These are phyloP conservation scores for Quercus suber DNA, from an alignment of 306 rosid genomes.

Conservation along the genomic window DNA sequence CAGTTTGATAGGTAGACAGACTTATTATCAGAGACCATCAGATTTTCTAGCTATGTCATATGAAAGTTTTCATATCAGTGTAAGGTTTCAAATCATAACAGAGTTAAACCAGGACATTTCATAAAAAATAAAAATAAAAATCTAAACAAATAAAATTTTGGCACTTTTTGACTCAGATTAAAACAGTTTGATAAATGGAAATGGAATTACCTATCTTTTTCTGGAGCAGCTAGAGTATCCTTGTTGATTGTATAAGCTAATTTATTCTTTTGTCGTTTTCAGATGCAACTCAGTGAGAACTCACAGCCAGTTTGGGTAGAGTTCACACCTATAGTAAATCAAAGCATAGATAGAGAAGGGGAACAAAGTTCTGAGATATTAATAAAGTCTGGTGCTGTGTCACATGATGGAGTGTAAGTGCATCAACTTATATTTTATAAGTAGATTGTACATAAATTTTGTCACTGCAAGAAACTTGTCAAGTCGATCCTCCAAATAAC, in stretches of 20 bases:
- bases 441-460: constrained; percentile 20
- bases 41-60: not conserved
- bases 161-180: not conserved
- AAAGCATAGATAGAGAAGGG: constrained; percentile 37
- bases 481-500: constrained; percentile 8
- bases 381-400: constrained; percentile 58
- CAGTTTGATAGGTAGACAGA: not conserved
- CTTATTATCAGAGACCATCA: not conserved
- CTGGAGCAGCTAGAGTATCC: not conserved
- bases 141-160: not conserved
- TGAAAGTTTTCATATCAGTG: not conserved
- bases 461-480: constrained; percentile 6
- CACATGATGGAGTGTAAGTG: constrained; percentile 72
- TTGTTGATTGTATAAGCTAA: not conserved
- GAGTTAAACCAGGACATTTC: not conserved
- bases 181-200: not conserved
- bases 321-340: constrained; percentile 42
- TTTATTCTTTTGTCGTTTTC: constrained; percentile 19
- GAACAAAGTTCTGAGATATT: constrained; percentile 36
- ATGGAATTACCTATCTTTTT: not conserved
- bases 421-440: constrained; percentile 5
- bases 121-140: no score
- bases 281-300: constrained; percentile 74
- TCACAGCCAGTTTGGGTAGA: constrained; percentile 73
- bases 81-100: not conserved